Evolutionary conservation across 345 rosid species (phyloP).

Genomic region (Odontarrhena argentea): DNA sequence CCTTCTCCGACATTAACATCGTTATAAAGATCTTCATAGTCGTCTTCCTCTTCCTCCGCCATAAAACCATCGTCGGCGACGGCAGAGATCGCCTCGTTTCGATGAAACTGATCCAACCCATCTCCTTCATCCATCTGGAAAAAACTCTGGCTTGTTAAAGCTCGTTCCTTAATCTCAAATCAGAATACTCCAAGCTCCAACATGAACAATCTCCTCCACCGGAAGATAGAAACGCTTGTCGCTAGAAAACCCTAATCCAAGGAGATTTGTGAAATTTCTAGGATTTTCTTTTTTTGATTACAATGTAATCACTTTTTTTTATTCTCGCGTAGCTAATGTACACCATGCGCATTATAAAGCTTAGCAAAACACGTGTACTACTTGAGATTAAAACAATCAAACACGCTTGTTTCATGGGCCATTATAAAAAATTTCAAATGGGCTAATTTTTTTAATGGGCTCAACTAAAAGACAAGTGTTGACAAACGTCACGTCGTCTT

Average conservation of each 20-base stretch:
- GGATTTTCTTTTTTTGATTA: slow-evolving; percentile 26
- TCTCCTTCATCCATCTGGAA: slow-evolving; percentile 51
- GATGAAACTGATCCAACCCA: slow-evolving; percentile 63
- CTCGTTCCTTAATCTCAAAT: slow-evolving; percentile 21
- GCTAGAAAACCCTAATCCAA: slow-evolving; percentile 56
- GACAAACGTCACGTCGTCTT: slow-evolving; percentile 16
- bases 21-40: slow-evolving; percentile 76
- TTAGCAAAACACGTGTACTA: slow-evolving; percentile 21
- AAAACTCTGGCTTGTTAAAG: neutral
- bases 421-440: neutral
- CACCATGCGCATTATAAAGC: slow-evolving; percentile 23
- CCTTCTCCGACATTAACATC: slow-evolving; percentile 86
- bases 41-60: slow-evolving; percentile 75
- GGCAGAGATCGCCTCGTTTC: slow-evolving; percentile 69
- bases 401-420: slow-evolving; percentile 19
- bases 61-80: slow-evolving; percentile 69
- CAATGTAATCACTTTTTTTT: neutral
- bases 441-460: slow-evolving; percentile 21
- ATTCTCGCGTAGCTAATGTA: slow-evolving; percentile 19
- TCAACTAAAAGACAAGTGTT: neutral
- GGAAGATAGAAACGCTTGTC: slow-evolving; percentile 16
- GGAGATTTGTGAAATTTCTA: slow-evolving; percentile 39
- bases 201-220: neutral
- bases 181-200: slow-evolving; percentile 9
- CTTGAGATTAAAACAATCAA: slow-evolving; percentile 2